Evolutionary conservation across 192 early-diverging fungal species (phyloP), one percentile per base, ranked within the genome.

Genomic region (Dissophora ornata): DNA sequence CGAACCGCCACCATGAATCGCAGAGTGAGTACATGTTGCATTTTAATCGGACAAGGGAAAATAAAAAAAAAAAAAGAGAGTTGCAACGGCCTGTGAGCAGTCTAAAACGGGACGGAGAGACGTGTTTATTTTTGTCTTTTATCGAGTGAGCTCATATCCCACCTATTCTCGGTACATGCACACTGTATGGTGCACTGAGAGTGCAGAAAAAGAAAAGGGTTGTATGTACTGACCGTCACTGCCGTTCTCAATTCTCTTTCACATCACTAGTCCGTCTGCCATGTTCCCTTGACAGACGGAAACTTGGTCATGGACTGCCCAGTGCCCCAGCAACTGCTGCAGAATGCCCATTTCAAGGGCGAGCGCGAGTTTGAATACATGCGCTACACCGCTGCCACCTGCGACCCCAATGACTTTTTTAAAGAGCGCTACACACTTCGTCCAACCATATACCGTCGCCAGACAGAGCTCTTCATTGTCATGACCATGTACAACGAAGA

Each of bases 401-500:
- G 82, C 53, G 87, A 90, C 65, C 88, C 92, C 15, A 68, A 89
- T 34, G 84, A 90, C 51, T 93, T 92, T 69, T 32, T 69, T 33
- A 58, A 77, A 24, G 67, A 82, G 44, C 59, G 79, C 18, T 93
- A 92, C 73, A 83, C 80, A 26, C 77, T 93, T 15, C 80, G 90
- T 6, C 88, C 84, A 49, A 74, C 80, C 30, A 56, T 82, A 11
- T 70, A 81, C 42, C 79, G 83, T 24, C 53, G 90, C 40, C 49
- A 87, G 49, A 90, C 86, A 16, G 88, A 89, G 57, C 47, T 94
- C 15, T 88, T 90, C 22, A 83, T 92, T 40, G 91, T 94, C 33
- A 62, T 89, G 46, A 94, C 92, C 57, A 78, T 68, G 73, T 78
- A 67, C 29, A 67, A 78, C 52, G 97, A 98, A 83, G 96, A 97